These are phyloP conservation scores for Acorus gramineus DNA, from an alignment of 106 monocot species.

Conservation along the genomic window DNA sequence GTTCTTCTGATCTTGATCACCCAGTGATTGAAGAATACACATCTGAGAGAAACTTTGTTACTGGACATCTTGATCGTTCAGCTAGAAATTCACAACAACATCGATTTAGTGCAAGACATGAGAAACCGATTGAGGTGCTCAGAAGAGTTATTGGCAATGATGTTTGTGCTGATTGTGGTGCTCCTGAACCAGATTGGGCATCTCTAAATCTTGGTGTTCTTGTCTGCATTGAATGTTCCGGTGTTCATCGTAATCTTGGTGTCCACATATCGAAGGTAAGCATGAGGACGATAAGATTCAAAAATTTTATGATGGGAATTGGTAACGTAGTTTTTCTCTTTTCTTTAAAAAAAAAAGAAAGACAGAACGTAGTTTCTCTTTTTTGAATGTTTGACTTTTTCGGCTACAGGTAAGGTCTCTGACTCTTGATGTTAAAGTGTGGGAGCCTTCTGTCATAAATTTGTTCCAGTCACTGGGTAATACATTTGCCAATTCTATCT, in stretches of 20 bases:
- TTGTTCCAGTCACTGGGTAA: slow-evolving; percentile 91
- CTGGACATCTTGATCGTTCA: slow-evolving; percentile 44
- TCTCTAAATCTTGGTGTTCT: slow-evolving; percentile 97
- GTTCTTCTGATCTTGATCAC: slow-evolving; percentile 70
- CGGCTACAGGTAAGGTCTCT: slow-evolving; percentile 75
- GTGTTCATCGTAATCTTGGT: slow-evolving; percentile 96
- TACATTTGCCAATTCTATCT: slow-evolving; percentile 75
- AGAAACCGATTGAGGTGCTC: slow-evolving; percentile 71
- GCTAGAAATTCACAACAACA: slow-evolving; percentile 43
- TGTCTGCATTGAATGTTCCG: slow-evolving; percentile 97
- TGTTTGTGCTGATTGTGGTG: slow-evolving; percentile 87
- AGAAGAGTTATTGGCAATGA: slow-evolving; percentile 81
- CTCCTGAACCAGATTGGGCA: slow-evolving; percentile 92
- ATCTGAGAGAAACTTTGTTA: slow-evolving; percentile 31
- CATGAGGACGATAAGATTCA: too few relatives aligned
- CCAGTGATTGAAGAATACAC: slow-evolving; percentile 41
- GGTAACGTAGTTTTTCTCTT: neutral
- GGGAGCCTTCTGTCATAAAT: slow-evolving; percentile 96
- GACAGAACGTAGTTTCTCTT: neutral
- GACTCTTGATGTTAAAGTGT: slow-evolving; percentile 92
- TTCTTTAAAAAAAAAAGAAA: neutral
- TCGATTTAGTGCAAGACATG: slow-evolving; percentile 44
- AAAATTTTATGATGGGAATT: too few relatives aligned
- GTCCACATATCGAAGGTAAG: slow-evolving; percentile 99
- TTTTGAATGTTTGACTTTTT: neutral